phyloP scores from a whole-genome alignment of 768 basidiomycete genomes.

The Tricholoma furcatifolium region DNA sequence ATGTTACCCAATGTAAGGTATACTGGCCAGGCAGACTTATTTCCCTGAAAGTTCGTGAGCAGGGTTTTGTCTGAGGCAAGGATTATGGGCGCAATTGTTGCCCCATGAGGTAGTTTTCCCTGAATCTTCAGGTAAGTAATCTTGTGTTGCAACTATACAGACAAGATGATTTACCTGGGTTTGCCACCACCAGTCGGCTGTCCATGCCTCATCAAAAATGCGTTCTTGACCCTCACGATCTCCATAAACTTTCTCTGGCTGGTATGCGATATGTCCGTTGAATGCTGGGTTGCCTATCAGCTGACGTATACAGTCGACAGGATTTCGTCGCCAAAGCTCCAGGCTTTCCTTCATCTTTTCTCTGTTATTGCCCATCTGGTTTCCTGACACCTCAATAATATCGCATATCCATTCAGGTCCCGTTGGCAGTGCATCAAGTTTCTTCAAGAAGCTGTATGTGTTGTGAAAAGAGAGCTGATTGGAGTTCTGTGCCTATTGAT shows the following conservation, averaged over 20 bases:
- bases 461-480: neutral
- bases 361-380: neutral
- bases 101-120: neutral
- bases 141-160: too few species aligned
- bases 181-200: constrained; percentile 20
- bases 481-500: neutral
- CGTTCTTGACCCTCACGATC: neutral
- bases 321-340: neutral
- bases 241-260: neutral
- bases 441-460: neutral
- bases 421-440: neutral
- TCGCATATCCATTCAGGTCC: neutral
- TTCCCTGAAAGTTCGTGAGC: neutral
- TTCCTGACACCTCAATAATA: neutral
- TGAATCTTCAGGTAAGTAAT: constrained; percentile 4
- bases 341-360: neutral
- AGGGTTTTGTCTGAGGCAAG: neutral
- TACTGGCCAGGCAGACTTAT: constrained; percentile 18
- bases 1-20: constrained; percentile 3
- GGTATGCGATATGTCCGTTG: neutral
- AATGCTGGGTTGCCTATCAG: neutral
- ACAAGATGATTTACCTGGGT: constrained; percentile 4
- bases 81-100: neutral
- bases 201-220: constrained; percentile 14
- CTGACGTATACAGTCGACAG: neutral